Evolutionary conservation across 768 basidiomycete genomes (phyloP).

Genomic region (Galerina sulciceps): DNA sequence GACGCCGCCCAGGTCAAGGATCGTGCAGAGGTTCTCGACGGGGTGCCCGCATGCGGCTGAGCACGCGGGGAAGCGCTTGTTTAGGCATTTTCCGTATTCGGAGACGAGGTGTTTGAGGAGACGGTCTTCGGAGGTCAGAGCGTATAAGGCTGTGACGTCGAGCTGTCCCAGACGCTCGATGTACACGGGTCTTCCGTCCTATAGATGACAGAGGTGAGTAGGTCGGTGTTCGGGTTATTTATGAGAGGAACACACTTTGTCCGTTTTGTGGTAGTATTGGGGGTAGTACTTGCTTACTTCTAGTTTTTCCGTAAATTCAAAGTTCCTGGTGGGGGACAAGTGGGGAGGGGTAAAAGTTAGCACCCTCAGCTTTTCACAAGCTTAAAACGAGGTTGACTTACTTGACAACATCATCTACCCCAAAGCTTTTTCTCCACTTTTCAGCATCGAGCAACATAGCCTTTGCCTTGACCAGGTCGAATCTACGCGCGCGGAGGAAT

Average conservation of each 20-base stretch:
- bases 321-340: constrained; percentile 57
- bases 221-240: not conserved
- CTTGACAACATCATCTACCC: constrained; percentile 75
- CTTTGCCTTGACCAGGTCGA: constrained; percentile 83
- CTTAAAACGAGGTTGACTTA: constrained; percentile 34
- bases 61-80: constrained; percentile 81
- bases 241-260: constrained; percentile 61
- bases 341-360: not conserved
- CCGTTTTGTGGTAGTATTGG: constrained; percentile 94
- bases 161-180: constrained; percentile 91
- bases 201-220: not conserved
- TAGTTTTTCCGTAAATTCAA: constrained; percentile 82
- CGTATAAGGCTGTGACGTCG: constrained; percentile 83
- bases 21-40: constrained; percentile 97
- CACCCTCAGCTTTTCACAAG: no score
- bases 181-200: constrained; percentile 98
- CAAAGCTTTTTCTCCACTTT: constrained; percentile 89
- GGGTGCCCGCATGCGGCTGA: constrained; percentile 75
- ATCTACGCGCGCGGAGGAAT: constrained; percentile 92
- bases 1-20: constrained; percentile 84
- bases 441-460: constrained; percentile 82
- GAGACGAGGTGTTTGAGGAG: constrained; percentile 86
- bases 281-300: constrained; percentile 93
- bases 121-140: constrained; percentile 82
- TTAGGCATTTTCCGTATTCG: constrained; percentile 92